Evolutionary conservation across 2,329 filamentous ascomycete genomes (phyloP), one percentile per base, ranked within the genome.

Genomic region (Xylaria sp.): DNA sequence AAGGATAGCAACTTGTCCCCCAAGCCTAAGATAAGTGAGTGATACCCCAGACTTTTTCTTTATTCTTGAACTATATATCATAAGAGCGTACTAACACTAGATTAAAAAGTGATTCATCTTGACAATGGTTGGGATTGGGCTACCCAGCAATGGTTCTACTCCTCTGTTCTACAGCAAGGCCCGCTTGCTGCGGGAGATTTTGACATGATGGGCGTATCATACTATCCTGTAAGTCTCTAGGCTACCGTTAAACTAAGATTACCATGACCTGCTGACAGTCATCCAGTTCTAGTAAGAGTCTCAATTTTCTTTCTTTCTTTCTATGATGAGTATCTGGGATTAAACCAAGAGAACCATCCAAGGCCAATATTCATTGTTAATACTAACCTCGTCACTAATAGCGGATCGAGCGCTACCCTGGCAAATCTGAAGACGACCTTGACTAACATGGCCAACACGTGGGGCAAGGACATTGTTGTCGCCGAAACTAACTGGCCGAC

Each of bases 121-220:
- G 90, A 93, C 77, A 90, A 92, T 74, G 91, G 91, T n/a, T 93
- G 90, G 89, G 85, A 90, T 70, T 92, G 87, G 88, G 82, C 79
- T 3, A 85, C 86, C 2, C 90, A 93, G 76, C 80, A 90, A 69
- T 89, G 84, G 81, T 92, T 87, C 78, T 93, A 92, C 79, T 84
- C 81, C 8, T 67, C 67, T 1, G 67, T 71, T 2, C 61, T 71
- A 17, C 14, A 39, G 9, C 54, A 71, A 32, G 69, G 69, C 2
- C 69, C 67, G 1, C 67, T 71, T n/a, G 91, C 78, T 2, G 73
- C 81, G 0, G 79, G 81, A 4, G 90, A 92, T 71, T 92, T 89
- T 67, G 91, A 93, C 77, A 85, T 90, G 71, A 91, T 93, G 81
- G 91, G 90, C 6, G 86, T 93, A 0, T 90, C 87, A 0, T 93